Evolutionary conservation across 192 early-diverging fungal genomes (phyloP), one percentile per base, ranked within the genome.

Genomic region (Mortierella hygrophila): DNA sequence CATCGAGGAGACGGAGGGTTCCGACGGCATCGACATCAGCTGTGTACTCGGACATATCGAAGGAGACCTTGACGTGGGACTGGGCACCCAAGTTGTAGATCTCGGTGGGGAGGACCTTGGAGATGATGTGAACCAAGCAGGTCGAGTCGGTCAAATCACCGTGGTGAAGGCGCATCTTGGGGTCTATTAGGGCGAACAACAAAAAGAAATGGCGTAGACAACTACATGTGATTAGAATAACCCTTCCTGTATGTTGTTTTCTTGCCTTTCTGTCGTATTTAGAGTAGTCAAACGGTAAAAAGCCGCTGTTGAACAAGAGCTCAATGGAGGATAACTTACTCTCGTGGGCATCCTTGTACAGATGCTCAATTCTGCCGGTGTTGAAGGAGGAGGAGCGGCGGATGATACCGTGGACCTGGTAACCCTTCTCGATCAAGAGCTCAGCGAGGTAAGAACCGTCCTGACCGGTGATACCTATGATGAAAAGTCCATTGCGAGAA

Each of bases 331-430:
- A 0, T 47, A 44, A 8, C 89, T 88, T 92, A 92, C 92, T 88
- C 78, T 90, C 90, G 74, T 95, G 95, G 75, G 88, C 89, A 87
- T 95, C 95, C 80, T 91, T 91, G 83, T 96, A 96, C 38, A 96
- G 89, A 85, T 95, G 94, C 72, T 94, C 93, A 80, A 96, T 95
- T 82, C 95, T 89, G 21, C 94, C 94, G 55, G 95, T 96, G 81
- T 96, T 96, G 90, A 96, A 96, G 10, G 95, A 96, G 42, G 95
- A 96, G 13, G 95, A 96, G 60, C 95, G 91, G 68, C 95, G 93
- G 74, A 96, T 95, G 80, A 96, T 94, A 65, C 95, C 95, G 74
- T 96, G 95, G 60, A 96, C 95, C 75, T 90, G 91, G 85, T 96
- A 96, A 82, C 94, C 94, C 90, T 95, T 96, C 52, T 79, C 80